These are phyloP conservation scores for Torrubiellomyces zombiae DNA, from an alignment of 2,329 filamentous ascomycete species.

Conservation along the genomic window DNA sequence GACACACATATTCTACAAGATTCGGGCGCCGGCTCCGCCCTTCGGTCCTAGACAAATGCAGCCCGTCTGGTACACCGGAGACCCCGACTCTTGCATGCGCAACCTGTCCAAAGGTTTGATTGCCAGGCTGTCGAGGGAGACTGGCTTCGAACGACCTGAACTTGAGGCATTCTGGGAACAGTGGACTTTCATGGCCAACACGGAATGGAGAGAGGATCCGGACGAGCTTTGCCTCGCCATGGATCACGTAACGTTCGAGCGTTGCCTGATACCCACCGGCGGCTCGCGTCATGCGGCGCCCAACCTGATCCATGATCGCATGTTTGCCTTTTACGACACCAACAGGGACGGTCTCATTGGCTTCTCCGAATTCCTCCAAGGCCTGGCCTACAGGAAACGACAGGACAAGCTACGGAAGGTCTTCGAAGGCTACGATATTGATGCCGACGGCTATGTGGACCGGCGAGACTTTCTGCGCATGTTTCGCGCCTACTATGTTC, in stretches of 20 bases:
- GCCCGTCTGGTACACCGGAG: constrained; percentile 75
- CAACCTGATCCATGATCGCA: constrained; percentile 86
- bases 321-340: constrained; percentile 92
- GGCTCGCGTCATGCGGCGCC: constrained; percentile 62
- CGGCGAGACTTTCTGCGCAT: constrained; percentile 79
- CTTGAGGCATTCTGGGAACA: constrained; percentile 93
- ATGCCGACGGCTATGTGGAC: constrained; percentile 71
- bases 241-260: constrained; percentile 83
- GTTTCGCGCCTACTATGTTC: constrained; percentile 80
- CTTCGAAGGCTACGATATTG: constrained; percentile 82
- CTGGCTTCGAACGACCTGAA: constrained; percentile 69
- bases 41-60: constrained; percentile 68
- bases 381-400: constrained; percentile 52
- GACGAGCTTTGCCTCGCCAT: constrained; percentile 66
- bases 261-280: constrained; percentile 73
- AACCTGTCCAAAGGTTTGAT: constrained; percentile 52
- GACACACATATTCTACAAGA: constrained; percentile 94
- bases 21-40: constrained; percentile 74
- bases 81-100: constrained; percentile 54
- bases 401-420: constrained; percentile 57
- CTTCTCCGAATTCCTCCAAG: constrained; percentile 81
- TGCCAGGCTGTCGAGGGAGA: constrained; percentile 51
- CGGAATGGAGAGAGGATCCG: constrained; percentile 68
- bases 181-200: constrained; percentile 84
- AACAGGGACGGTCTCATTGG: constrained; percentile 80